phyloP scores from a whole-genome alignment of 2,329 filamentous ascomycete genomes.

The Phialemonium atrogriseum region DNA sequence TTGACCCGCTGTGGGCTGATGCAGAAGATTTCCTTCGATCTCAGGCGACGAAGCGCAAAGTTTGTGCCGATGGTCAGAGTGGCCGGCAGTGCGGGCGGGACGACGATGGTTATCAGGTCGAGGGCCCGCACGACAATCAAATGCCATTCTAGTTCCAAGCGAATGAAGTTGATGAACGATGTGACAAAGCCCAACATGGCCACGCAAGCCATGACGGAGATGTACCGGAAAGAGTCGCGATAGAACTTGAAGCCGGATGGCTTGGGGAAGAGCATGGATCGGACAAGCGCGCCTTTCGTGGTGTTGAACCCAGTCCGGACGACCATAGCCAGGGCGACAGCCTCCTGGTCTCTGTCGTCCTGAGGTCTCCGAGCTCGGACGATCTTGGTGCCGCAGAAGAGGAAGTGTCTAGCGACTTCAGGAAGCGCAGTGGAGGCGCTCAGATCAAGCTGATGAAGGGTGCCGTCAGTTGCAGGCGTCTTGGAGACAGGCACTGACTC shows the following conservation, averaged over 20 bases:
- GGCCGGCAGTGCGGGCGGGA: conserved; percentile 87
- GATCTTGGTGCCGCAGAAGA: conserved; percentile 94
- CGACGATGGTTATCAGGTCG: conserved; percentile 95
- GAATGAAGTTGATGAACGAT: conserved; percentile 88
- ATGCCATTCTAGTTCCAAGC: conserved; percentile 76
- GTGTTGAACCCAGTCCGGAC: conserved; percentile 95
- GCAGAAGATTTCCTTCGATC: conserved; percentile 87
- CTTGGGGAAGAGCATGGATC: conserved; percentile 98
- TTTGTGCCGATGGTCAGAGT: conserved; percentile 95
- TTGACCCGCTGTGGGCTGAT: conserved; percentile 97
- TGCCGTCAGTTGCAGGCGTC: conserved; percentile 71
- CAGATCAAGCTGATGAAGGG: conserved; percentile 67
- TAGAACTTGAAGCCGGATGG: conserved; percentile 99
- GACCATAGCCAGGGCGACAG: conserved; percentile 83
- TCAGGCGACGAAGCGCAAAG: conserved; percentile 81
- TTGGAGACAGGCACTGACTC: conserved; percentile 98
- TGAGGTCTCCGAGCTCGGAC: conserved; percentile 84
- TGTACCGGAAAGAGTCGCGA: conserved; percentile 93
- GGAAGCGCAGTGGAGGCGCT: conserved; percentile 75
- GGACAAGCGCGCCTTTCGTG: conserved; percentile 89
- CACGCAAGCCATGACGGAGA: conserved; percentile 88
- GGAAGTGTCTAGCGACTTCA: conserved; percentile 76
- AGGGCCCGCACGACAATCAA: conserved; percentile 86
- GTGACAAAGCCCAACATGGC: conserved; percentile 81
- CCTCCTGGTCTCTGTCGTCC: conserved; percentile 77